A percentile compares a stretch with the other conserved stretches of the same genome.
These are phyloP conservation scores for Tuctoria greenei DNA, from an alignment of 176 grass and related monocot species.

Conservation along the genomic window DNA sequence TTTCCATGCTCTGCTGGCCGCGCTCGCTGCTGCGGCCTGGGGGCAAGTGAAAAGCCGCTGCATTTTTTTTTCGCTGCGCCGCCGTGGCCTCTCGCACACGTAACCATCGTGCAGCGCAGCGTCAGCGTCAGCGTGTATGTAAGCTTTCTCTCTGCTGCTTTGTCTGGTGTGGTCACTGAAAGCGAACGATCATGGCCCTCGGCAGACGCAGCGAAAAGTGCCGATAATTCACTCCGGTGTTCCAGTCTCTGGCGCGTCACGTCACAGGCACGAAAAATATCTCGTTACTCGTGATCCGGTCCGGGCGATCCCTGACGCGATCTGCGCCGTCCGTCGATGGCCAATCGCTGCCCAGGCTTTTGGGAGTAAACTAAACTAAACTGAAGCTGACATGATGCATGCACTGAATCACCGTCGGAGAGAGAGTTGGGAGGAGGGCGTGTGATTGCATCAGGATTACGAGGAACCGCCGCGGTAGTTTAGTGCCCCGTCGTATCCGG, in stretches of 20 bases:
- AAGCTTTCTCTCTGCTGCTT: neutral
- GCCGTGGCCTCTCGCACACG: neutral
- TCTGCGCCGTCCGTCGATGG: neutral
- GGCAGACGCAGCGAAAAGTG: neutral
- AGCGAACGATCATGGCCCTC: conserved; percentile 12
- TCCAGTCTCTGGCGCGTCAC: neutral
- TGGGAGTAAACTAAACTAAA: neutral
- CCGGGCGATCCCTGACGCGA: neutral
- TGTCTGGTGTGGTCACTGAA: conserved; percentile 27
- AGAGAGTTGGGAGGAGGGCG: too few relatives aligned
- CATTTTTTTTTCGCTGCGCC: conserved; percentile 15
- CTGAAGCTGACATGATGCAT: conserved; percentile 9
- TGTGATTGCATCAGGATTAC: conserved; percentile 32
- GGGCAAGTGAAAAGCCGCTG: neutral
- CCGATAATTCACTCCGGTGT: conserved; percentile 16
- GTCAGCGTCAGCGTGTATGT: too few relatives aligned
- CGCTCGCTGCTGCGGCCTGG: neutral
- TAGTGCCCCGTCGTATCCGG: neutral
- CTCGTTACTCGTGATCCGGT: neutral
- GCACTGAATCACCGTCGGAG: neutral
- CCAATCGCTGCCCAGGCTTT: neutral
- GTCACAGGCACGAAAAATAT: neutral
- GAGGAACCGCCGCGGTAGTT: neutral
- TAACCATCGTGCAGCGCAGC: neutral
- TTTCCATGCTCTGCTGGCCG: neutral